Evolutionary conservation across 768 basidiomycete species (phyloP), one percentile per base, ranked within the genome.

Genomic region (Candolleomyces efflorescens): DNA sequence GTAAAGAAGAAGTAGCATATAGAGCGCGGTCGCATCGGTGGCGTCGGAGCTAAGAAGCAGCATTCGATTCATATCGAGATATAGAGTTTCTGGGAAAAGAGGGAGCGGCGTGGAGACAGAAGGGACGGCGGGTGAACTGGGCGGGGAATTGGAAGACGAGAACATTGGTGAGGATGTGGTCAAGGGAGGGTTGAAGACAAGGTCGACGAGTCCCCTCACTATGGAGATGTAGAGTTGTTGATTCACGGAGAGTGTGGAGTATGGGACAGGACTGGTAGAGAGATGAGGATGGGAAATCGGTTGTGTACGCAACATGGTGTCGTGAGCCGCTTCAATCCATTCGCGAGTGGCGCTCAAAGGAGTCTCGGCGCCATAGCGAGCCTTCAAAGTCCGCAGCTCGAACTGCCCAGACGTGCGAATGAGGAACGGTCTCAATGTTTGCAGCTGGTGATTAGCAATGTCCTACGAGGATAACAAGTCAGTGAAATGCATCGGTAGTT

Each of bases 391-490:
- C 66, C 84, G 82, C 61, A 87, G 78, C 69, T 96, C 93, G 65
- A 90, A 91, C 41, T 85, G 83, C 20, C 87, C 84, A 1, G 94
- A 86, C 39, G 86, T 85, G 59, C 86, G 83, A 64, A 91, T 80
- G 56, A 97, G 82, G 75, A 87, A 92, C n/a, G 93, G 92, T 51
- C 94, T 87, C n/a, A 95, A 79, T 32, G 90, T 87, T 67, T 93
- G 89, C 32, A 97, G 82, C 73, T 96, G 94, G 73, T 96, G 94
- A 69, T 97, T 97, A 24, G 94, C 94, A 60, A 97, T 94, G 70
- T 97, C 94, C 94, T 96, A 65, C 43, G 67, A 59, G 63, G 49
- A 58, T 66, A 41, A 68, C 62, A 53, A 63, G 60, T 32, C 32
- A 32, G 32, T 11, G 32, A 11, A 32, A 32, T 32, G 32, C 11